Base-by-base conservation (phyloP, 1,139 yeast genomes). In the Debaryomyces robertsiae region DNA sequence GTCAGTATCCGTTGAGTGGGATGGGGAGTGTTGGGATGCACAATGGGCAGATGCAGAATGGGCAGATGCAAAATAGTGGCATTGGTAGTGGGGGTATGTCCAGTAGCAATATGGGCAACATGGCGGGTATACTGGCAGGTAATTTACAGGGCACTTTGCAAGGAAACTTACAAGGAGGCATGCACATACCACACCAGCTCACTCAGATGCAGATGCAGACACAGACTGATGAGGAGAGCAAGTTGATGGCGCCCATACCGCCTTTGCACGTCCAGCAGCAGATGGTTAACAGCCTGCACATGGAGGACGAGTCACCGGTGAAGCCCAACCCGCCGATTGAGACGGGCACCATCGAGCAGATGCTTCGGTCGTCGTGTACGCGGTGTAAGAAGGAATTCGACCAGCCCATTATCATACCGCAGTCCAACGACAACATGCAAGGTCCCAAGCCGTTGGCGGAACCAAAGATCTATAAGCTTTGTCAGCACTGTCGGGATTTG, bases 401-500 rank as follows among this genome's bases (percentile, higher is more conserved):
- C 17, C 79, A 76, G 46, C 70, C 72, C 2, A 58, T 69, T 24
- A 60, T 67, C 30, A 60, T 69, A 34, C 74, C 76, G 9, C 69
- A 68, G 39, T 54, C 60, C 27, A 48, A 47, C 25, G 55, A 53
- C 17, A 42, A 49, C 10, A 41, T 43, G n/a, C 50, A 51, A 16
- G 49, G 47, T 14, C 42, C 49, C 30, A 67, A 65, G 46, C 62
- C 63, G 13, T 51, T 66, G 24, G 63, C 64, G 6, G 73, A 70
- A 41, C 78, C 79, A 5, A 79, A 77, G 51, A 60, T 66, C 7
- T 81, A 62, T 61, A 79, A 79, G 55, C 61, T 81, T 41, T 82
- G 88, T 53, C 76, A 74, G 32, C 86, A 80, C 53, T 82, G 88
- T 52, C 69, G 87, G 30, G 81, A 76, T 40, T 60, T 80, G 40